Evolutionary conservation across 805 yeast genomes (phyloP).

Genomic region (Candida mattraensis): DNA sequence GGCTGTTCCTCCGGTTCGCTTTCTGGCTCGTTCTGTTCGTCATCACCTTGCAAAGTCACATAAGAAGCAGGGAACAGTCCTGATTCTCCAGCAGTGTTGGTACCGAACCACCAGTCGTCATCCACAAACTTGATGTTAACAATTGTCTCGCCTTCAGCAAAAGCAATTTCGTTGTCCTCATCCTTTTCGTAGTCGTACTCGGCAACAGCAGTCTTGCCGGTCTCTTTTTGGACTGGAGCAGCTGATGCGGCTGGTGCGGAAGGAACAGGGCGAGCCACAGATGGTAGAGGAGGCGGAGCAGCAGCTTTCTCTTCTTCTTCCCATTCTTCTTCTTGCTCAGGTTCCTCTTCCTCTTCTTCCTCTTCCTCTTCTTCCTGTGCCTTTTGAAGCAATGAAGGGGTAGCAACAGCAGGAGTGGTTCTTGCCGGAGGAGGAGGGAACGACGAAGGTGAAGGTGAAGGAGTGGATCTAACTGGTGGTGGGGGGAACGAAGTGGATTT

Average conservation of each 20-base stretch:
- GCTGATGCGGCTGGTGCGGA: slow-evolving; percentile 10
- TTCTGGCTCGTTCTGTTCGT: slow-evolving; percentile 13
- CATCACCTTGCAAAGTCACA: slow-evolving; percentile 39
- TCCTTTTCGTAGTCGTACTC: slow-evolving; percentile 76
- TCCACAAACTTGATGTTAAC: slow-evolving; percentile 68
- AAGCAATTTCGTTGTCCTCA: slow-evolving; percentile 73
- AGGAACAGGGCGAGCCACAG: slow-evolving; percentile 27
- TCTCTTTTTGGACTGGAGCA: slow-evolving; percentile 18
- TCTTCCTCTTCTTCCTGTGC: slow-evolving; percentile 19
- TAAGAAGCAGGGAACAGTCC: slow-evolving; percentile 61
- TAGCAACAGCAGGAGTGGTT: slow-evolving; percentile 12
- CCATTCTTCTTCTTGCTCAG: too few species aligned
- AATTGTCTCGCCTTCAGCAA: slow-evolving; percentile 65
- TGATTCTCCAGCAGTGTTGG: slow-evolving; percentile 39
- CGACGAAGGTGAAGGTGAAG: too few species aligned
- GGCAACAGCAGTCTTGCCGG: slow-evolving; percentile 59
- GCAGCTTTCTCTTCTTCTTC: slow-evolving; percentile 26
- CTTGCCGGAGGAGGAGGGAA: slow-evolving; percentile 12
- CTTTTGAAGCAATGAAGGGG: slow-evolving; percentile 11
- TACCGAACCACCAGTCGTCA: slow-evolving; percentile 68
- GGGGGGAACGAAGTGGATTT: slow-evolving; percentile 23
- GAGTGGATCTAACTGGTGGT: slow-evolving; percentile 17
- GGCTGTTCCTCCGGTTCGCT: slow-evolving; percentile 15
- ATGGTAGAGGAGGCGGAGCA: slow-evolving; percentile 27
- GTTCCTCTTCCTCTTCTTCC: slow-evolving; percentile 22